Evolutionary conservation across 805 yeast species (phyloP).

Genomic region (Wickerhamomyces canadensis): DNA sequence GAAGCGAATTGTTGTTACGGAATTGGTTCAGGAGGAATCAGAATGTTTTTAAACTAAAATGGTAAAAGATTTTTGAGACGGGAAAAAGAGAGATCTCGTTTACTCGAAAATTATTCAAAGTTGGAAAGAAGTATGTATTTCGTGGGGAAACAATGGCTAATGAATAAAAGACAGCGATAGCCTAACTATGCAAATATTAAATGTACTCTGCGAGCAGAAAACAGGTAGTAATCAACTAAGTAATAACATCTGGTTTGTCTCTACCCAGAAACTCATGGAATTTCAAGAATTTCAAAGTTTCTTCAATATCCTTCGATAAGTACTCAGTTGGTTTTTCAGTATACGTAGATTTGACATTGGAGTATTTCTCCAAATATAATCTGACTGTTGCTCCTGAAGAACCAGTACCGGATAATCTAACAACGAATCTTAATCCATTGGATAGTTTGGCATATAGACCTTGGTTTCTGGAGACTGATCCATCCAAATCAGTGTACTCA

Average conservation of each 20-base stretch:
- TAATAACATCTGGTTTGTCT: conserved; percentile 83
- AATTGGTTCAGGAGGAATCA: too few relatives aligned
- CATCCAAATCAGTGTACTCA: conserved; percentile 90
- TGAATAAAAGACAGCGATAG: too few relatives aligned
- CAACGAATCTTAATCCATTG: conserved; percentile 79
- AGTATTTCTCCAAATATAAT: conserved; percentile 82
- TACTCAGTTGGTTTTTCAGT: conserved; percentile 56
- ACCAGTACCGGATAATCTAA: conserved; percentile 94
- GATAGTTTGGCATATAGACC: conserved; percentile 81
- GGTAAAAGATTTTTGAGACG: too few relatives aligned
- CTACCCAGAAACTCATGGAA: conserved; percentile 73
- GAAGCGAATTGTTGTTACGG: too few relatives aligned
- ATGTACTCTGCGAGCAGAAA: too few relatives aligned
- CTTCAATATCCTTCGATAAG: conserved; percentile 54
- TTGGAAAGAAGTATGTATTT: too few relatives aligned
- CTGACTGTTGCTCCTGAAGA: conserved; percentile 97
- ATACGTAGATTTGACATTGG: conserved; percentile 48
- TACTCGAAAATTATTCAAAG: too few relatives aligned
- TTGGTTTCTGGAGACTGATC: conserved; percentile 81
- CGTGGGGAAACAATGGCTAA: too few relatives aligned
- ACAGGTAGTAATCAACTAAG: conserved; percentile 37
- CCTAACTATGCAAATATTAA: too few relatives aligned
- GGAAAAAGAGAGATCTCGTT: too few relatives aligned
- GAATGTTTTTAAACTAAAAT: too few relatives aligned
- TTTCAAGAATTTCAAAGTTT: conserved; percentile 62